Percentiles rank a stretch among this genome's conserved stretches.
Evolutionary conservation across 495 filamentous ascomycete genomes (phyloP).

Genomic region (Aspergillus ostianus): DNA sequence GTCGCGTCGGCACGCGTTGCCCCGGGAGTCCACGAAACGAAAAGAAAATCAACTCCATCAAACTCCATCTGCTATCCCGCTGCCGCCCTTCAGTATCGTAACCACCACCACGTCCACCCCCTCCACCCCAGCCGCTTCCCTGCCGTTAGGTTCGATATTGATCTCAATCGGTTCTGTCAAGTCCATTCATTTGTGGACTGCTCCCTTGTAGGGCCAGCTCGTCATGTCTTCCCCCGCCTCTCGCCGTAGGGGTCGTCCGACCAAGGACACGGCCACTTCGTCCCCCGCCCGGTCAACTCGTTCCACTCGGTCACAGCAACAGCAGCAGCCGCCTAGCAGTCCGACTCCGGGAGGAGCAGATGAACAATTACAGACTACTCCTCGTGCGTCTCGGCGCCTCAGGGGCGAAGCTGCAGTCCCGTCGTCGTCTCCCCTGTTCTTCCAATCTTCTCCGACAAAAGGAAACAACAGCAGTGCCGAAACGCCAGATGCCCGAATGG

Average conservation of each 20-base stretch:
- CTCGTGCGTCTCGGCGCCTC: constrained; percentile 45
- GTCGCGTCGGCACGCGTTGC: constrained; percentile 34
- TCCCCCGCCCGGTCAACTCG: constrained; percentile 41
- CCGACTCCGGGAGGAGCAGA: constrained; percentile 25
- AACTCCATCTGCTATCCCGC: constrained; percentile 7
- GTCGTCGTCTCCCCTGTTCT: constrained; percentile 81
- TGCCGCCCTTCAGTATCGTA: constrained; percentile 2
- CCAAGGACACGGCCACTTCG: constrained; percentile 38
- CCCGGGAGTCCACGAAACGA: constrained; percentile 11
- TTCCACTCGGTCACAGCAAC: constrained; percentile 20
- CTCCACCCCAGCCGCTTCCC: constrained; percentile 21
- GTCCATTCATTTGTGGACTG: not conserved
- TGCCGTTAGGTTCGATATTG: constrained; percentile 12
- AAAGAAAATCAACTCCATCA: constrained; percentile 11
- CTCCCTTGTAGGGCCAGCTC: constrained; percentile 11
- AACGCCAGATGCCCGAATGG: constrained; percentile 51
- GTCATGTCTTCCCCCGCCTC: constrained; percentile 52
- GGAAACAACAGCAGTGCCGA: constrained; percentile 55
- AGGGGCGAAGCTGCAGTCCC: constrained; percentile 38
- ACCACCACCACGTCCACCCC: constrained; percentile 13
- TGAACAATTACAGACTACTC: constrained; percentile 37
- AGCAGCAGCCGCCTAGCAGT: constrained; percentile 38
- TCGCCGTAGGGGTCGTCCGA: constrained; percentile 42
- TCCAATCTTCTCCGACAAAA: constrained; percentile 70
- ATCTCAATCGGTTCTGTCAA: not conserved